These are phyloP conservation scores for Stephania yunnanensis DNA, from an alignment of 164 flowering plant genomes.

Conservation along the genomic window DNA sequence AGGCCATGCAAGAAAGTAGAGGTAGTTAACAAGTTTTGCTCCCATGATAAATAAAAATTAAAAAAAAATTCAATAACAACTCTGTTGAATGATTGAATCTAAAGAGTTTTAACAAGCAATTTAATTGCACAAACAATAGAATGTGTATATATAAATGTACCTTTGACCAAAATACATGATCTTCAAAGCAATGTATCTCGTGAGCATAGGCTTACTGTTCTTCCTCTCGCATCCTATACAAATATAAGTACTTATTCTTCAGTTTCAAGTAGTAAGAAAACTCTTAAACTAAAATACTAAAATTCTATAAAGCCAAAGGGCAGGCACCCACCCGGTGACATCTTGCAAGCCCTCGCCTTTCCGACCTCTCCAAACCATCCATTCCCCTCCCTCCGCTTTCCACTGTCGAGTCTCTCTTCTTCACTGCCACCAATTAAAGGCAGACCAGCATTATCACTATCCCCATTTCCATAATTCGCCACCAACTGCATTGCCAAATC, in stretches of 20 bases:
- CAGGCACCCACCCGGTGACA: constrained; percentile 10
- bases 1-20: too few relatives aligned
- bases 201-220: constrained; percentile 29
- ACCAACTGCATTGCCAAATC: constrained; percentile 21
- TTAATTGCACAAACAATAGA: not conserved
- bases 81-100: too few relatives aligned
- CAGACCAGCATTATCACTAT: not conserved
- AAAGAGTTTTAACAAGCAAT: too few relatives aligned
- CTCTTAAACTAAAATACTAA: not conserved
- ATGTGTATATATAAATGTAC: constrained; percentile 23
- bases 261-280: constrained; percentile 3
- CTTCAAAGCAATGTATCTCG: constrained; percentile 70
- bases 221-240: constrained; percentile 1
- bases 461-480: constrained; percentile 4
- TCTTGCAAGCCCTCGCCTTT: constrained; percentile 15
- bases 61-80: too few relatives aligned
- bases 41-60: too few relatives aligned
- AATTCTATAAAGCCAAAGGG: not conserved
- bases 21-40: too few relatives aligned
- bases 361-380: not conserved
- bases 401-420: not conserved
- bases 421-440: not conserved
- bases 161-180: constrained; percentile 90
- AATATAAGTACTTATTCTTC: constrained; percentile 19
- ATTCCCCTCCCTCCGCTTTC: constrained; percentile 4